Evolutionary conservation across 2,329 filamentous ascomycete species (phyloP).

Genomic region (Paecilomyces sp.): DNA sequence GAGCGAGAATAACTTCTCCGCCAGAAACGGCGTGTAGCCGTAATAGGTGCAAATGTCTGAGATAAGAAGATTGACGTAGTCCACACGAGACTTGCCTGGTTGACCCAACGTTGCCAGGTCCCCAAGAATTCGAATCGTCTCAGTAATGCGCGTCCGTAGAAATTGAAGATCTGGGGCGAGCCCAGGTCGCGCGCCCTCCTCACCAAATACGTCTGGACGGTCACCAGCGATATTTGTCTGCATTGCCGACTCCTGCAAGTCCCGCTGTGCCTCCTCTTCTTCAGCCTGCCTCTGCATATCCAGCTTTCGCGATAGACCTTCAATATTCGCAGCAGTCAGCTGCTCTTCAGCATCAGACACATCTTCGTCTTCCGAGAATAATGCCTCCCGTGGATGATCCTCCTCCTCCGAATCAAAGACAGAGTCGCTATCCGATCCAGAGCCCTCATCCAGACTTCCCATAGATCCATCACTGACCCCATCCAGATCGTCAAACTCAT

Average conservation of each 20-base stretch:
- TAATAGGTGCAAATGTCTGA: slow-evolving; percentile 96
- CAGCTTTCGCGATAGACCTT: slow-evolving; percentile 76
- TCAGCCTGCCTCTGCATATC: slow-evolving; percentile 72
- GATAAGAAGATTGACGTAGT: slow-evolving; percentile 80
- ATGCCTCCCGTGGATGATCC: slow-evolving; percentile 50
- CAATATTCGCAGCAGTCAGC: slow-evolving; percentile 93
- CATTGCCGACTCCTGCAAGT: slow-evolving; percentile 75
- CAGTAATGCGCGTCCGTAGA: slow-evolving; percentile 79
- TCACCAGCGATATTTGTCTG: slow-evolving; percentile 91
- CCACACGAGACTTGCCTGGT: slow-evolving; percentile 70
- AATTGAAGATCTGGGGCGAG: slow-evolving; percentile 87
- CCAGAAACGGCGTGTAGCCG: slow-evolving; percentile 89
- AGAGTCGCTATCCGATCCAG: slow-evolving; percentile 33
- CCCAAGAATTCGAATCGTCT: slow-evolving; percentile 84
- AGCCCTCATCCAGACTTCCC: slow-evolving; percentile 37
- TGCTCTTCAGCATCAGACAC: slow-evolving; percentile 82
- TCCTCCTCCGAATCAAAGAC: slow-evolving; percentile 68
- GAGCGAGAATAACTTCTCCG: slow-evolving; percentile 87
- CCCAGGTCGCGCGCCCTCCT: slow-evolving; percentile 51
- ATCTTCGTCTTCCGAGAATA: slow-evolving; percentile 95
- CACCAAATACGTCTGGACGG: slow-evolving; percentile 56
- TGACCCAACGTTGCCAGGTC: slow-evolving; percentile 79
- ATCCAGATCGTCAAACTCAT: slow-evolving; percentile 42
- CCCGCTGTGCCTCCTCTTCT: slow-evolving; percentile 73
- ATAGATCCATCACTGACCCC: slow-evolving; percentile 37